Percentiles rank a stretch among this genome's conserved stretches.
phyloP scores from a whole-genome alignment of 2,329 filamentous ascomycete species.

The Monilinia polystroma region DNA sequence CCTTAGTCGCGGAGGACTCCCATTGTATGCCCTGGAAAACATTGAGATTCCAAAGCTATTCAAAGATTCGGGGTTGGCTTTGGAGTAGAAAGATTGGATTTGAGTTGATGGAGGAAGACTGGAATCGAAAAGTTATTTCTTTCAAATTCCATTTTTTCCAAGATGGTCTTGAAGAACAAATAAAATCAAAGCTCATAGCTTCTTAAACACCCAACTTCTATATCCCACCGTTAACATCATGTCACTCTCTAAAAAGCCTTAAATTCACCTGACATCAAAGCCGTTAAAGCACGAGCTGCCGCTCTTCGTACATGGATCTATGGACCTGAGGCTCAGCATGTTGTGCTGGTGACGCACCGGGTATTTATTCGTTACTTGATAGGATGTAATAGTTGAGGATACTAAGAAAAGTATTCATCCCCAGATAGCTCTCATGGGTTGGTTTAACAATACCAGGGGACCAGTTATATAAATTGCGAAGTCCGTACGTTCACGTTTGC shows the following conservation, averaged over 20 bases:
- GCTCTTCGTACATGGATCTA: background rate
- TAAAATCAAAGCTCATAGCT: too few relatives aligned
- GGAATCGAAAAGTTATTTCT: background rate
- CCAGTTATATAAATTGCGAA: background rate
- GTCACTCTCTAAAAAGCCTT: background rate
- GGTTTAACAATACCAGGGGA: background rate
- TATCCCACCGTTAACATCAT: background rate
- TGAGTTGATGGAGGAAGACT: background rate
- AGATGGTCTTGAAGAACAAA: too few relatives aligned
- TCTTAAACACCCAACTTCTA: background rate
- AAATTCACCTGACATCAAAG: background rate
- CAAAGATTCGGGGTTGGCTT: background rate
- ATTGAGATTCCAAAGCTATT: background rate
- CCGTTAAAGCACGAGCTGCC: background rate
- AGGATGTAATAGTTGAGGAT: background rate
- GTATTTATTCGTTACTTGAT: background rate
- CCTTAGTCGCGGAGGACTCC: background rate
- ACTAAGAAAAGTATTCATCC: background rate
- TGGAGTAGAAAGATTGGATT: background rate
- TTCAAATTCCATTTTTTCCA: accelerated
- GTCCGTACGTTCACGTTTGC: background rate
- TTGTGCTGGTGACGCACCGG: background rate
- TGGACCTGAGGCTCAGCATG: background rate
- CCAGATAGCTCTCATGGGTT: background rate
- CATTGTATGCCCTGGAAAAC: background rate